These are phyloP conservation scores for Aspergillus ustus DNA, from an alignment of 2,329 filamentous ascomycete genomes.

Conservation along the genomic window DNA sequence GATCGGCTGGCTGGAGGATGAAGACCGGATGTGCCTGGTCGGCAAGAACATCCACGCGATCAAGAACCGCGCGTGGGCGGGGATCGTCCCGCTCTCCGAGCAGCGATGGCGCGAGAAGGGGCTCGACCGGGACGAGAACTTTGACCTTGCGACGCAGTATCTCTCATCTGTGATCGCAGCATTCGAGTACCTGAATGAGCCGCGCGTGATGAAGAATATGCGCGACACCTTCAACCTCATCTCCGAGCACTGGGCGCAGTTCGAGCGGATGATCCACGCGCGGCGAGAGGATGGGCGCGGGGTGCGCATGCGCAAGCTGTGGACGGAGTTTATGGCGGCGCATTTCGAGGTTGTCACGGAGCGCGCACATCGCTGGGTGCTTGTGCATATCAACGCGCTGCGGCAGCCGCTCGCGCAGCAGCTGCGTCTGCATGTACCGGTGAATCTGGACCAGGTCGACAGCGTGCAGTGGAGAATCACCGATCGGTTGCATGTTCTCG, in stretches of 20 bases:
- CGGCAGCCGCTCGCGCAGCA: conserved; percentile 22
- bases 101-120: conserved; percentile 30
- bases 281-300: not conserved
- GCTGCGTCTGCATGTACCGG: not conserved
- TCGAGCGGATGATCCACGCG: conserved; percentile 26
- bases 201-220: conserved; percentile 13
- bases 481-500: conserved; percentile 18
- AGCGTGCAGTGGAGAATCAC: conserved; percentile 9
- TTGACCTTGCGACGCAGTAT: conserved; percentile 37
- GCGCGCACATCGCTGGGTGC: conserved; percentile 34
- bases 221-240: conserved; percentile 33
- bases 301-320: conserved; percentile 25
- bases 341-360: conserved; percentile 29
- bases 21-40: conserved; percentile 22
- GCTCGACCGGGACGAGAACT: conserved; percentile 23
- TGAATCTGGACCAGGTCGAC: not conserved
- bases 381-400: conserved; percentile 22
- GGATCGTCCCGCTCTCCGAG: conserved; percentile 32
- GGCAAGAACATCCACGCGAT: conserved; percentile 32
- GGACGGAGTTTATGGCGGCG: conserved; percentile 28
- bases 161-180: not conserved
- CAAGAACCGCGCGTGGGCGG: conserved; percentile 32
- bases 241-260: conserved; percentile 23
- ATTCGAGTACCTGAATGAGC: not conserved
- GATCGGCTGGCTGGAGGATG: conserved; percentile 7